phyloP scores from a whole-genome alignment of 2,329 filamentous ascomycete species.

The Fusarium sp. region DNA sequence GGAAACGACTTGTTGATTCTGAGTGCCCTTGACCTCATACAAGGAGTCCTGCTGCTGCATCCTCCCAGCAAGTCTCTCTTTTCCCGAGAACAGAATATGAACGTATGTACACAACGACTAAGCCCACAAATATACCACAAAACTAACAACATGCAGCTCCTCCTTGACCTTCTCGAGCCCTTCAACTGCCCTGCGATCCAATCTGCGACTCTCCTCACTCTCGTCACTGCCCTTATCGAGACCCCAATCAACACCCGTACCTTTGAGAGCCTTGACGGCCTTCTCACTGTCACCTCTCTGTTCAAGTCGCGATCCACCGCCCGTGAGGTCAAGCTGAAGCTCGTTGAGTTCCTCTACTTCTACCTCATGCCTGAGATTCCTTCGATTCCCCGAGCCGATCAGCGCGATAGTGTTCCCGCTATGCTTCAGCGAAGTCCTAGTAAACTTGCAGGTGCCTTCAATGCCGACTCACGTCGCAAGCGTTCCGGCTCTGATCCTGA shows the following conservation, averaged over 20 bases:
- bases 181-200: constrained; percentile 93
- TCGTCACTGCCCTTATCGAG: constrained; percentile 89
- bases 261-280: constrained; percentile 90
- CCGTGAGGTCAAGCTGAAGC: constrained; percentile 90
- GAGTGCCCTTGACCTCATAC: constrained; percentile 86
- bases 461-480: constrained; percentile 45
- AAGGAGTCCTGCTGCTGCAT: constrained; percentile 88
- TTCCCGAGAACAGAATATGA: constrained; percentile 92
- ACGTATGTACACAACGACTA: constrained; percentile 61
- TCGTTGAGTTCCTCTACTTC: constrained; percentile 98
- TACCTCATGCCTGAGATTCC: constrained; percentile 94
- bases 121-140: background rate
- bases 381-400: constrained; percentile 60
- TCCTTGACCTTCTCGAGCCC: constrained; percentile 93
- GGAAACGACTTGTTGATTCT: constrained; percentile 90
- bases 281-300: constrained; percentile 89
- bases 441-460: constrained; percentile 70
- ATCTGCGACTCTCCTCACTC: constrained; percentile 85
- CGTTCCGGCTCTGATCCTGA: constrained; percentile 48
- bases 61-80: constrained; percentile 90
- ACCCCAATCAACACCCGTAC: constrained; percentile 87
- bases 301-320: constrained; percentile 90
- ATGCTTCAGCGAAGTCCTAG: constrained; percentile 74
- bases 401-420: constrained; percentile 56
- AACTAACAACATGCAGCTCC: constrained; percentile 62